Percentiles rank a stretch among this genome's conserved stretches.
Evolutionary conservation across 768 basidiomycete genomes (phyloP).

Genomic region (Phylloporus sp.): DNA sequence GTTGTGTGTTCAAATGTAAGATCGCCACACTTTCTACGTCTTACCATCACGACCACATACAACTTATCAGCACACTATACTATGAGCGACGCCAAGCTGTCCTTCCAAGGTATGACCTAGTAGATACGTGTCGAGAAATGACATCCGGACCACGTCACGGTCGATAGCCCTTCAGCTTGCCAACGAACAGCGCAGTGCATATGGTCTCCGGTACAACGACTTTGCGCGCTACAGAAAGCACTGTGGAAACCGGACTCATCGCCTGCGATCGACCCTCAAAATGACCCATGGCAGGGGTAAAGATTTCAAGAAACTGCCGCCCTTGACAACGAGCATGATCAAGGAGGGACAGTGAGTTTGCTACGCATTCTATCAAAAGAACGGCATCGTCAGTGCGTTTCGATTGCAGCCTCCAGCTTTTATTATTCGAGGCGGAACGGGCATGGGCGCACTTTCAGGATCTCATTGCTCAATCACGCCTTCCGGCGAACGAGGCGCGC

Average conservation of each 20-base stretch:
- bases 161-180: conserved; percentile 71
- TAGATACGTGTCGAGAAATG: background rate
- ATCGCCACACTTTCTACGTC: conserved; percentile 12
- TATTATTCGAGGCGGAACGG: conserved; percentile 87
- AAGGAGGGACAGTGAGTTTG: conserved; percentile 78
- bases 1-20: conserved; percentile 14
- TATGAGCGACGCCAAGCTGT: conserved; percentile 27
- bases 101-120: conserved; percentile 39
- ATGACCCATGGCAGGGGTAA: conserved; percentile 85
- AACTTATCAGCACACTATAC: background rate
- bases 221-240: conserved; percentile 89
- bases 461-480: conserved; percentile 48
- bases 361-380: background rate
- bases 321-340: conserved; percentile 59
- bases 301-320: conserved; percentile 81
- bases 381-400: conserved; percentile 9
- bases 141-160: conserved; percentile 1
- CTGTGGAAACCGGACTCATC: conserved; percentile 86
- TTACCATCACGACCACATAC: conserved; percentile 9
- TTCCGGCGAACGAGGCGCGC: conserved; percentile 46
- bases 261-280: conserved; percentile 77
- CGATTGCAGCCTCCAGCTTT: conserved; percentile 63
- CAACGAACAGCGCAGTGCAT: conserved; percentile 86
- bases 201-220: conserved; percentile 89
- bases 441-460: conserved; percentile 90